These are phyloP conservation scores for Skeletonema potamos DNA, from an alignment of 108 stramenopile genomes.

Conservation along the genomic window DNA sequence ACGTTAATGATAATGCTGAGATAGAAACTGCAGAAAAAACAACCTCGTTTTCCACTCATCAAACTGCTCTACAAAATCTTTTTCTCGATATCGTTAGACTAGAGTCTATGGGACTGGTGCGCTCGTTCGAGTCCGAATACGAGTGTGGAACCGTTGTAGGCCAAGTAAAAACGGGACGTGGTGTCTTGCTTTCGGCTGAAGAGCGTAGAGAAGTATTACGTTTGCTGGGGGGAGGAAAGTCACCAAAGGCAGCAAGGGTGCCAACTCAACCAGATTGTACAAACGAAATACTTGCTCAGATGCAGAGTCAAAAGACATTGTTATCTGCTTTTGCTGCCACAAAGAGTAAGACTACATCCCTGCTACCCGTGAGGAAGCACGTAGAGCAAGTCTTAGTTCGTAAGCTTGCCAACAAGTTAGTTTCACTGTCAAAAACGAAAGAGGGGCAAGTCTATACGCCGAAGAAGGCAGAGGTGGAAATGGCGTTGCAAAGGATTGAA, in stretches of 20 bases:
- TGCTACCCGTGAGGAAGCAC: slow-evolving; percentile 71
- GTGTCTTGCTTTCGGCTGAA: slow-evolving; percentile 53
- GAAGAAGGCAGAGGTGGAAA: slow-evolving; percentile 25
- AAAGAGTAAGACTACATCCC: background rate
- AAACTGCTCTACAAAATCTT: slow-evolving; percentile 17
- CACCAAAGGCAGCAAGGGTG: background rate
- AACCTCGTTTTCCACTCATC: background rate
- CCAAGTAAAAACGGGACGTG: slow-evolving; percentile 21
- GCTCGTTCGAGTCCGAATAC: slow-evolving; percentile 69
- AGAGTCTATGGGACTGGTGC: slow-evolving; percentile 64
- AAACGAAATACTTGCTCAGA: slow-evolving; percentile 79
- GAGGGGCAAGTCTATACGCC: background rate
- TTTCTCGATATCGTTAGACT: slow-evolving; percentile 56
- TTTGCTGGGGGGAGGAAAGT: slow-evolving; percentile 53
- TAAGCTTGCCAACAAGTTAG: slow-evolving; percentile 52
- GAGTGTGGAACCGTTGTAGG: slow-evolving; percentile 81
- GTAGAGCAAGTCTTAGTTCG: slow-evolving; percentile 51
- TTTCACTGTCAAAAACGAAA: background rate
- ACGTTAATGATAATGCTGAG: background rate
- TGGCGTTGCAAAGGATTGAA: slow-evolving; percentile 10
- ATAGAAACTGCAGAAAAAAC: background rate
- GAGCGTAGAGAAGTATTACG: slow-evolving; percentile 56
- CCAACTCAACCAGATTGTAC: background rate
- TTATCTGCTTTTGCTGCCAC: slow-evolving; percentile 18
- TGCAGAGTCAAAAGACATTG: slow-evolving; percentile 75